A percentile compares a stretch with the other conserved stretches of the same genome.
Evolutionary conservation across 495 filamentous ascomycete species (phyloP).

Genomic region (Talaromyces borbonicus): DNA sequence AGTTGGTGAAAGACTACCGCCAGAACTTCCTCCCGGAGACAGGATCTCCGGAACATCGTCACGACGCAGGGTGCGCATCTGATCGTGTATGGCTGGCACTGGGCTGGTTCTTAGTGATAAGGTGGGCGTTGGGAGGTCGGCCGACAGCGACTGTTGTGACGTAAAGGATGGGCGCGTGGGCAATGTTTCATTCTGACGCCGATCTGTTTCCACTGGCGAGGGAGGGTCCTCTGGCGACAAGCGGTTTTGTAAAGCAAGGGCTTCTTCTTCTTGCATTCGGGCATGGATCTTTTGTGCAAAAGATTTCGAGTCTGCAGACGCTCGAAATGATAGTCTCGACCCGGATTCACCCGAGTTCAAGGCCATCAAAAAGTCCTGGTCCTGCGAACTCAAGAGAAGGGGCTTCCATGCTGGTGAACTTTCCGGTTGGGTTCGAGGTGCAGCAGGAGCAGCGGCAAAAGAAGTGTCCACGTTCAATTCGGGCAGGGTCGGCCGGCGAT

Average conservation of each 20-base stretch:
- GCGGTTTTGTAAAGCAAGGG: slow-evolving; percentile 49
- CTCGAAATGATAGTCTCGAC: slow-evolving; percentile 34
- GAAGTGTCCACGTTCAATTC: slow-evolving; percentile 32
- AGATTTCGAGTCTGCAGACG: slow-evolving; percentile 32
- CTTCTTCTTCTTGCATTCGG: slow-evolving; percentile 68
- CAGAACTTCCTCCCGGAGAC: slow-evolving; percentile 5
- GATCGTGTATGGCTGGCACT: slow-evolving; percentile 6
- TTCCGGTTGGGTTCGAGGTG: slow-evolving; percentile 9
- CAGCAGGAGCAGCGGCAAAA: slow-evolving; percentile 18
- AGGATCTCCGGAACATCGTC: not conserved
- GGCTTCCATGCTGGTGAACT: slow-evolving; percentile 16
- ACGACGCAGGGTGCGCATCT: not conserved
- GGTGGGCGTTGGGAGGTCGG: not conserved
- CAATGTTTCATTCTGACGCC: not conserved
- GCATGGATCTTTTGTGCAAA: slow-evolving; percentile 49
- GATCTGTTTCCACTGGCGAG: slow-evolving; percentile 20
- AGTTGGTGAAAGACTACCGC: slow-evolving; percentile 24
- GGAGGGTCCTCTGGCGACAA: slow-evolving; percentile 20
- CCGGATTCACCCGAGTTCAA: slow-evolving; percentile 21
- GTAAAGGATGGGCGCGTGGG: slow-evolving; percentile 5
- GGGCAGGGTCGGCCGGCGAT: slow-evolving; percentile 11
- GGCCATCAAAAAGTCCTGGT: slow-evolving; percentile 31
- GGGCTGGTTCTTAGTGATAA: slow-evolving; percentile 6
- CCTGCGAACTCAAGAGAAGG: slow-evolving; percentile 22
- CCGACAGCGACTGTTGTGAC: slow-evolving; percentile 5